Evolutionary conservation across 192 early-diverging fungal species (phyloP), one percentile per base, ranked within the genome.

Genomic region (Endogone sp.): DNA sequence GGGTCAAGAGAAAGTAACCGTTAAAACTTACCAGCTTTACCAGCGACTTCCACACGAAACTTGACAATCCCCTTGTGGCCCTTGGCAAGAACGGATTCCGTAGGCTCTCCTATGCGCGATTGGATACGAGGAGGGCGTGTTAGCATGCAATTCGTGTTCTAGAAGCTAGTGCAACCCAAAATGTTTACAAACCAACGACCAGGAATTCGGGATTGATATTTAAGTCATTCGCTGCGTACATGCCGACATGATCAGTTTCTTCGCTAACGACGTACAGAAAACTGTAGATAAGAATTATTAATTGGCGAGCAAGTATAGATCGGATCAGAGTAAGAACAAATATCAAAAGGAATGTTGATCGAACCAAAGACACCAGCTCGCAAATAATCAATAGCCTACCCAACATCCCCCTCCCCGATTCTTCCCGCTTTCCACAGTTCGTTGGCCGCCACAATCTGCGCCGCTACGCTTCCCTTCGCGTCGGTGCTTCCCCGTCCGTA

Each of bases 261-360:
- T 84, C 83, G 23, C 81, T 77, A 20, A 80, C 80, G 32, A 82
- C 83, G 72, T 79, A 84, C 30, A 84, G 67, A 62, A 84, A 75
- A 21, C 59, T 60, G 59, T 56, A 11, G 11, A 56, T n/a, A 49
- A 49, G 8, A 60, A 28, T 28, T 21, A 60, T 56, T n/a, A 11
- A 56, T 56, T 11, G n/a, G n/a, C n/a, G n/a, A n/a, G n/a, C n/a
- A n/a, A n/a, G n/a, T n/a, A n/a, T n/a, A n/a, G n/a, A n/a, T n/a
- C n/a, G n/a, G n/a, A n/a, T n/a, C n/a, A n/a, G n/a, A n/a, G n/a
- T n/a, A n/a, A n/a, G n/a, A n/a, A n/a, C n/a, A n/a, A n/a, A n/a
- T n/a, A n/a, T n/a, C n/a, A n/a, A n/a, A n/a, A n/a, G n/a, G n/a
- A n/a, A n/a, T n/a, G n/a, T n/a, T n/a, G n/a, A n/a, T n/a, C n/a